Evolutionary conservation across 495 filamentous ascomycete species (phyloP).

Genomic region (Xylaria telfairii): DNA sequence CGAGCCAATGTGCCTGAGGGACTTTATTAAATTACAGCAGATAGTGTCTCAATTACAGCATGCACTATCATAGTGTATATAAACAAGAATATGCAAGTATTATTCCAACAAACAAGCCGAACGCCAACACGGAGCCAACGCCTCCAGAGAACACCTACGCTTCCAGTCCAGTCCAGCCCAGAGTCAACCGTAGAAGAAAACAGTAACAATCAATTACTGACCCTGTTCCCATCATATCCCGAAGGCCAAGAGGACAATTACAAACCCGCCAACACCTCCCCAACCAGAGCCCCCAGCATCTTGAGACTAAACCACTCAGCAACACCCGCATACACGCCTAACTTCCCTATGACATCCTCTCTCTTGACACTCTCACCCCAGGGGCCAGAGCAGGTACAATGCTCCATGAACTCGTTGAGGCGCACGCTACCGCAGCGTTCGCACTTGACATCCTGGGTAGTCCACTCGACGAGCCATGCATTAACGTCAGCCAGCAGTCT

Average conservation of each 20-base stretch:
- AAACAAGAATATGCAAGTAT: not conserved
- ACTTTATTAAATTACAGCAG: not conserved
- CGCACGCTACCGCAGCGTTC: constrained; percentile 67
- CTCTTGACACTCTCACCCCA: constrained; percentile 77
- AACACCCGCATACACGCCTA: constrained; percentile 74
- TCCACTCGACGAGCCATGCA: constrained; percentile 76
- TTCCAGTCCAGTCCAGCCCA: not conserved
- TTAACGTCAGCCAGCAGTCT: constrained; percentile 78
- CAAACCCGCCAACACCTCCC: constrained; percentile 57
- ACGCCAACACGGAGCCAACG: not conserved
- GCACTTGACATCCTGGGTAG: constrained; percentile 90
- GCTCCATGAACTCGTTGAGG: constrained; percentile 94
- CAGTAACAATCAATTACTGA: not conserved
- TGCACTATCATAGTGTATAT: not conserved
- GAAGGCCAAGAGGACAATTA: constrained; percentile 19
- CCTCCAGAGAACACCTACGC: not conserved
- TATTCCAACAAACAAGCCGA: not conserved
- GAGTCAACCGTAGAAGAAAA: not conserved
- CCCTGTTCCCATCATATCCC: not conserved
- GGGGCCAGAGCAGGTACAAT: constrained; percentile 87
- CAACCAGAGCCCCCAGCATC: constrained; percentile 79
- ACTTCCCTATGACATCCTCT: constrained; percentile 67
- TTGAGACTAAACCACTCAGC: constrained; percentile 78
- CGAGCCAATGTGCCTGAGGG: not conserved
- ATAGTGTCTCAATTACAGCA: not conserved